Base-by-base conservation (phyloP, 176 grass and related monocot genomes). In the Urochloa ruziziensis region DNA sequence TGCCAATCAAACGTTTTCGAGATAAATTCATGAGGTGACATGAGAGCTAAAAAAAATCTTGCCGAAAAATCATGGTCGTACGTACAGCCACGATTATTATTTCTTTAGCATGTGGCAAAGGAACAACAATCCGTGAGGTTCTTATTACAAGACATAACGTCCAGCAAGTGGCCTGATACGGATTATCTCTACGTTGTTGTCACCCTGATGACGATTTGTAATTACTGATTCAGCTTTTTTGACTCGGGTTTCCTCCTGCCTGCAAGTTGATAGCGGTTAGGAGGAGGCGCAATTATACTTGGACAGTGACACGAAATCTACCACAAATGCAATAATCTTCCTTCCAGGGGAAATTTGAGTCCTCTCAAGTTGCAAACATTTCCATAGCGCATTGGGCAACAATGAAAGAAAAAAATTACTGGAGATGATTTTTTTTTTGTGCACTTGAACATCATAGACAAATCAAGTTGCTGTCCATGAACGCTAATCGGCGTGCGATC, bases 21-120 rank as follows among this genome's bases (percentile, higher is more conserved):
- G 40, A 48, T 79, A 79, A 78, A 79, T 79, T 24, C 28, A 1
- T 79, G 60, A 64, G 42, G 59, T 78, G 59, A 64, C 76, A 79
- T 13, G 16, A 5, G 11, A 79, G 27, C 76, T 78, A 30, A 62
- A 75, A 69, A 69, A 73, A 76, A 60, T 62, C 40, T 44, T 7
- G 24, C 56, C 9, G 10, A 79, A 16, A 79, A 64, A 64, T 33
- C 76, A 23, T 34, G 57, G 27, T 10, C 40, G 17, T 48, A 14
- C 29, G 47, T 34, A 8, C 28, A 46, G 40, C 40, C 27, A 64
- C 71, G 46, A 46, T 24, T 21, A 35, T 17, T 2, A 35, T 35
- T 37, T 36, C 13, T 30, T 10, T 17, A 27, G n/a, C 46, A 52
- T 53, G 46, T 67, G 62, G 33, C 44, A 0, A 37, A 73, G 25